Evolutionary conservation across 768 basidiomycete genomes (phyloP).

Genomic region (Russula dissimulans): DNA sequence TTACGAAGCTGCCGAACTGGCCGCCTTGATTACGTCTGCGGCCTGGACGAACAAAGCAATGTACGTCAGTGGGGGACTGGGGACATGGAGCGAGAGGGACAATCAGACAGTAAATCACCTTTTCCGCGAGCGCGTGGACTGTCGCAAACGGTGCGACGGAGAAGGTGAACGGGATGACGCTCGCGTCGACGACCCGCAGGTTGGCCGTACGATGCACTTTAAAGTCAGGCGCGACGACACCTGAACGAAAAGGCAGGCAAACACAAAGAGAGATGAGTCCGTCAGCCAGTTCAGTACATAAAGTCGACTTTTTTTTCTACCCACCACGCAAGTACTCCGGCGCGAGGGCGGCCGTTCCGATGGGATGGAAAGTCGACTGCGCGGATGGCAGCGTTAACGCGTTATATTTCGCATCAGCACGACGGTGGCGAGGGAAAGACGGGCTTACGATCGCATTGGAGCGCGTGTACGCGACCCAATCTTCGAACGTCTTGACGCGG

Average conservation of each 20-base stretch:
- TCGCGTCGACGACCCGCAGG: constrained; percentile 28
- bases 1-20: neutral
- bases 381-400: neutral
- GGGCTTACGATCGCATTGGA: constrained; percentile 14
- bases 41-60: neutral
- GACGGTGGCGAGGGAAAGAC: too few species aligned
- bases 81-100: too few species aligned
- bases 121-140: constrained; percentile 18
- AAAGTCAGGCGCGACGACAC: constrained; percentile 36
- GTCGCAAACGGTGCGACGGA: constrained; percentile 17
- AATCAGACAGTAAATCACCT: neutral
- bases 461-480: constrained; percentile 14
- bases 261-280: neutral
- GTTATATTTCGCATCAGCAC: neutral
- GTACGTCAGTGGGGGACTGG: neutral
- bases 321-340: constrained; percentile 28
- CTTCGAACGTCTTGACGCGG: constrained; percentile 12
- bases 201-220: constrained; percentile 37
- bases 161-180: constrained; percentile 17
- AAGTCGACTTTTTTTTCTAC: neutral
- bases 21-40: constrained; percentile 12
- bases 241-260: constrained; percentile 5
- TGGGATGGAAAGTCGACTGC: constrained; percentile 18
- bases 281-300: neutral
- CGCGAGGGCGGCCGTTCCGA: constrained; percentile 34